Percentiles rank a stretch among this genome's conserved stretches.
Conservation (phyloP, 78 protist genomes). For the Mastigamoeba balamuthi region DNA sequence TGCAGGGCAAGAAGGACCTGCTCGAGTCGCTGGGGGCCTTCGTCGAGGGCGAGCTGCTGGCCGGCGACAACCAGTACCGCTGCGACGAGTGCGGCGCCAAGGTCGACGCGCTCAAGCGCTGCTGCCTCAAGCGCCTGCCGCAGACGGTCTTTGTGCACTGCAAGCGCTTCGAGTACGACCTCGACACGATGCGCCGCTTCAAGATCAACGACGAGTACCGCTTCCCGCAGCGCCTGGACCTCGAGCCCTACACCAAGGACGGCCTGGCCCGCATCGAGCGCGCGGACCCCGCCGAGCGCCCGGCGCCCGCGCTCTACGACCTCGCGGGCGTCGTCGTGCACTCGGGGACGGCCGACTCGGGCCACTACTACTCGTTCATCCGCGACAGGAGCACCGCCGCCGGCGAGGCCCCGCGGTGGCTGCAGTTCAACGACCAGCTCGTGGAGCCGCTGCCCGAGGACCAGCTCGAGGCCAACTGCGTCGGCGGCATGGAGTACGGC, state of each 20-base stretch:
- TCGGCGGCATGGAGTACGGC: constrained; percentile 46
- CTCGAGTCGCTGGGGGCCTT: constrained; percentile 26
- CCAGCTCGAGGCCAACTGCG: constrained; percentile 32
- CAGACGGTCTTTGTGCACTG: constrained; percentile 56
- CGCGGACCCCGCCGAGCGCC: background rate
- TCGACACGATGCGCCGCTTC: constrained; percentile 43
- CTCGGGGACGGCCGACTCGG: constrained; percentile 55
- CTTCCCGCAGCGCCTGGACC: constrained; percentile 48
- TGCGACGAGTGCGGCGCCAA: constrained; percentile 50
- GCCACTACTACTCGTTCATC: constrained; percentile 67
- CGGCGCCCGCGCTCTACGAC: constrained; percentile 27
- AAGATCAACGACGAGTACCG: constrained; percentile 46
- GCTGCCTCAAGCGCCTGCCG: constrained; percentile 56
- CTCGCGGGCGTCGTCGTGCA: constrained; percentile 70
- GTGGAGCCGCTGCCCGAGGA: constrained; percentile 23
- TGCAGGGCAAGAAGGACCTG: constrained; percentile 43
- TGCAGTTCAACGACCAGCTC: constrained; percentile 45
- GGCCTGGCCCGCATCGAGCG: constrained; percentile 26
- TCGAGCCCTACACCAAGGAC: constrained; percentile 52
- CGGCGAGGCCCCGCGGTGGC: constrained; percentile 37
- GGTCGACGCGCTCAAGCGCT: constrained; percentile 44
- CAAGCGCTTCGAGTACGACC: constrained; percentile 75
- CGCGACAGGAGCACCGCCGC: background rate
- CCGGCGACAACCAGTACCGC: constrained; percentile 78
- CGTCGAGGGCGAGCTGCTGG: constrained; percentile 63